Percentiles rank a stretch among this genome's conserved stretches.
Evolutionary conservation across 2,329 filamentous ascomycete species (phyloP).

Genomic region (Colletotrichum sp.): DNA sequence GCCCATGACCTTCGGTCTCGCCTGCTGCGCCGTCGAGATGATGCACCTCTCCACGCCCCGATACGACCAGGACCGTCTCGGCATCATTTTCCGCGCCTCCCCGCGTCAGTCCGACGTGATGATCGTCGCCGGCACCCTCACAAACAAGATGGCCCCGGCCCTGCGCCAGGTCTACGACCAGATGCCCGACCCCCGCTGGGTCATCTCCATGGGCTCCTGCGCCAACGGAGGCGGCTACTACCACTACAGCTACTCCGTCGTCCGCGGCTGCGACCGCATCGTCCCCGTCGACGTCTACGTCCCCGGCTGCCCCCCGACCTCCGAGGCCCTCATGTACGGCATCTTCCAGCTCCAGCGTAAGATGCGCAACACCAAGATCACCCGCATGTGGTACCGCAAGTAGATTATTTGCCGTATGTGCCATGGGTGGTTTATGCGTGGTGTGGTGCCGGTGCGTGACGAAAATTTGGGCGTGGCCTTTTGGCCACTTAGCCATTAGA

Average conservation of each 20-base stretch:
- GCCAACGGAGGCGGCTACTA: slow-evolving; percentile 88
- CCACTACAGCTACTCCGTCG: slow-evolving; percentile 80
- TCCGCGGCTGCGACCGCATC: slow-evolving; percentile 77
- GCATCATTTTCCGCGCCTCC: slow-evolving; percentile 90
- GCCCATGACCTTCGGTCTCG: slow-evolving; percentile 88
- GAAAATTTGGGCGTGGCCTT: neutral
- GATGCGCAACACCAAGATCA: slow-evolving; percentile 67
- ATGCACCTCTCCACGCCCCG: slow-evolving; percentile 89
- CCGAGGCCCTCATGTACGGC: slow-evolving; percentile 69
- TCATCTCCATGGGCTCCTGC: slow-evolving; percentile 82
- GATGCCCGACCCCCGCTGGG: slow-evolving; percentile 92
- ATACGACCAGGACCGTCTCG: slow-evolving; percentile 87
- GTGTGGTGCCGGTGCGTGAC: neutral
- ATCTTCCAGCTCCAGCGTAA: slow-evolving; percentile 81
- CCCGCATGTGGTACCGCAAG: slow-evolving; percentile 64
- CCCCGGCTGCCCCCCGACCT: slow-evolving; percentile 72
- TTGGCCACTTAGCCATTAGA: neutral
- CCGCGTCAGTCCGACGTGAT: slow-evolving; percentile 90
- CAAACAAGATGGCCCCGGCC: slow-evolving; percentile 95
- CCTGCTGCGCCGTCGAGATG: slow-evolving; percentile 91
- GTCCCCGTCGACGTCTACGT: slow-evolving; percentile 84
- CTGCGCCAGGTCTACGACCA: slow-evolving; percentile 92
- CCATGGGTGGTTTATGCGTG: neutral
- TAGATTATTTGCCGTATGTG: slow-evolving; percentile 32
- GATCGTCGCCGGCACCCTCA: slow-evolving; percentile 92